Percentiles rank a stretch among this genome's conserved stretches.
Evolutionary conservation across 177 flowering plant species (phyloP).

Genomic region (Telopea speciosissima): DNA sequence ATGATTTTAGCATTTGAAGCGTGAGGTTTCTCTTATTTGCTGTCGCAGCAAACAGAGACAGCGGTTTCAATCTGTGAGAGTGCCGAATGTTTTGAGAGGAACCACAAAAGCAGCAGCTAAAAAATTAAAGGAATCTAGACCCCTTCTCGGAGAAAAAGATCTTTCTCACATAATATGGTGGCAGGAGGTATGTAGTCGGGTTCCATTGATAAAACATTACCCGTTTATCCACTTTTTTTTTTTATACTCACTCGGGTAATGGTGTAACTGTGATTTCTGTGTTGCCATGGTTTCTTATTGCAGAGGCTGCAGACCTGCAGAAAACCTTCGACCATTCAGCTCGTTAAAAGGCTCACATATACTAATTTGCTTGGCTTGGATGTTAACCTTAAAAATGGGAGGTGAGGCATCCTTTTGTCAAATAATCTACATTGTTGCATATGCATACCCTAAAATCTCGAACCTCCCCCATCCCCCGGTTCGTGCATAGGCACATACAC

Average conservation of each 20-base stretch:
- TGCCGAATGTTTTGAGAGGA: constrained; percentile 29
- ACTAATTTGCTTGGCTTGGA: constrained; percentile 84
- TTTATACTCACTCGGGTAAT: neutral
- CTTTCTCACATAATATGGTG: constrained; percentile 75
- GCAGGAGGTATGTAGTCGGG: constrained; percentile 60
- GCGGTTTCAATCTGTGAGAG: constrained; percentile 30
- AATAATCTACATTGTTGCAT: neutral
- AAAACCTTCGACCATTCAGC: constrained; percentile 69
- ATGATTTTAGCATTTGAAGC: neutral
- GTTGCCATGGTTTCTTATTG: constrained; percentile 15
- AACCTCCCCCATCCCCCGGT: neutral
- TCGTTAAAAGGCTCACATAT: constrained; percentile 60
- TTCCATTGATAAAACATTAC: neutral
- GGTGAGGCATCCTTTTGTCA: constrained; percentile 34
- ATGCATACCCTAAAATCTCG: neutral
- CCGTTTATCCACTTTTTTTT: no score
- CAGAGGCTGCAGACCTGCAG: constrained; percentile 70
- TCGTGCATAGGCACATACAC: no score
- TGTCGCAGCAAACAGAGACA: constrained; percentile 26
- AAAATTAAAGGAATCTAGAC: constrained; percentile 34
- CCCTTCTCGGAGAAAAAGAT: constrained; percentile 43
- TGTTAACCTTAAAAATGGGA: constrained; percentile 71
- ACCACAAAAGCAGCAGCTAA: constrained; percentile 29
- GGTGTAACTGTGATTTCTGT: neutral
- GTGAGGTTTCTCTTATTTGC: neutral